A percentile compares a stretch with the other conserved stretches of the same genome.
These are phyloP conservation scores for Podospora comata DNA, from an alignment of 495 filamentous ascomycete species.

Conservation along the genomic window DNA sequence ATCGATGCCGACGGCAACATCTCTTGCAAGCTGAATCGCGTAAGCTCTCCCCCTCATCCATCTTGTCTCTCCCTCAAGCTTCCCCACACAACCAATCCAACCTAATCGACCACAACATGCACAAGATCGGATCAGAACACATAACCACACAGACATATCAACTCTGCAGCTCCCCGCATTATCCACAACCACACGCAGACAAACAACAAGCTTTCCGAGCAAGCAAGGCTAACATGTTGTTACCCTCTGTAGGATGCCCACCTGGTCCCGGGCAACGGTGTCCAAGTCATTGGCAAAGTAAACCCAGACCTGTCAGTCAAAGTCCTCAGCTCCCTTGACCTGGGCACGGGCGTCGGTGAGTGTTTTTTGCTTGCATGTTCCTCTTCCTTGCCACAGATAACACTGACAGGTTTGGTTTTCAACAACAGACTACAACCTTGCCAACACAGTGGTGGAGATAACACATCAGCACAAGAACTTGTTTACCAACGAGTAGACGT, in stretches of 20 bases:
- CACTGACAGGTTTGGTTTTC: not conserved
- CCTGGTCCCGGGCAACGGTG: conserved; percentile 70
- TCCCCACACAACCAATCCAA: not conserved
- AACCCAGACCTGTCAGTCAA: conserved; percentile 72
- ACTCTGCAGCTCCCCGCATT: not conserved
- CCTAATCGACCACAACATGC: conserved; percentile 1
- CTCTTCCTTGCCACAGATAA: not conserved
- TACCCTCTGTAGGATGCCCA: conserved; percentile 61
- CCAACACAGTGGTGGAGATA: conserved; percentile 80
- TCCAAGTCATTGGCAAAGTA: conserved; percentile 91
- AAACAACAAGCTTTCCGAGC: conserved; percentile 1
- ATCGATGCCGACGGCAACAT: conserved; percentile 74
- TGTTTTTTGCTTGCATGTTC: conserved; percentile 16
- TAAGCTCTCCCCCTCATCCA: conserved; percentile 34
- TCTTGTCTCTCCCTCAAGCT: not conserved
- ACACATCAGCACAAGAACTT: conserved; percentile 80
- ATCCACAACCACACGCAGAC: not conserved
- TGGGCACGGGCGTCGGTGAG: conserved; percentile 69
- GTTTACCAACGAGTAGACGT: conserved; percentile 29
- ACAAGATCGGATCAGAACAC: not conserved
- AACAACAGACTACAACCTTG: conserved; percentile 68
- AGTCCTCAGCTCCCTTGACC: conserved; percentile 72
- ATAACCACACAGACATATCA: conserved; percentile 1
- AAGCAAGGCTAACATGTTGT: conserved; percentile 2
- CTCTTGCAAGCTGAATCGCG: conserved; percentile 67